Conservation (phyloP, 306 rosid species). For the Cucurbita argyrosperma region DNA sequence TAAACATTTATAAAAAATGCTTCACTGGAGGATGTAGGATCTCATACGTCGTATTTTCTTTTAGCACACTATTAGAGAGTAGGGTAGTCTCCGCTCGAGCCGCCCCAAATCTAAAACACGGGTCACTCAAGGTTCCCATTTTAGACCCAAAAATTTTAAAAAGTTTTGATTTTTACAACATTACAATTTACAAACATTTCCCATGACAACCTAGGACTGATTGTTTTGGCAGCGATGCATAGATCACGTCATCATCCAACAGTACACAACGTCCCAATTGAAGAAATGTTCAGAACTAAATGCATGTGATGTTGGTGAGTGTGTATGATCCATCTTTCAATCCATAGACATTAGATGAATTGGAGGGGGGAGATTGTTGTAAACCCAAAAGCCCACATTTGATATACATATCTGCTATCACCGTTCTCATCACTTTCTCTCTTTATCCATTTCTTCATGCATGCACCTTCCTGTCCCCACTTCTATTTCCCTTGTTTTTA, state of each 20-base stretch:
- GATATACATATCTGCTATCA: not conserved
- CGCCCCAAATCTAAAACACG: not conserved
- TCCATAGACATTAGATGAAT: not conserved
- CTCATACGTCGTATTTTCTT: not conserved
- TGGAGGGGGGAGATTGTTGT: not conserved
- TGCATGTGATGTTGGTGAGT: not conserved
- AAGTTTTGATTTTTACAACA: not conserved
- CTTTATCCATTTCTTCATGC: conserved; percentile 4
- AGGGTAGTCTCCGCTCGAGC: not conserved
- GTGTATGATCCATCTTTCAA: not conserved
- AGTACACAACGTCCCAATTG: not conserved
- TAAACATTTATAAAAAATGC: too few species aligned
- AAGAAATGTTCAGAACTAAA: not conserved
- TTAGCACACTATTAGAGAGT: not conserved
- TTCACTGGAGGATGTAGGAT: too few species aligned
- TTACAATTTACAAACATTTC: too few species aligned
- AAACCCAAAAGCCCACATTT: not conserved
- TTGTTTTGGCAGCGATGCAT: not conserved
- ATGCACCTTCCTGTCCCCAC: not conserved
- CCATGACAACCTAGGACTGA: not conserved
- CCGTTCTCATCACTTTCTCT: conserved; percentile 3
- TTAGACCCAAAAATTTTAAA: not conserved
- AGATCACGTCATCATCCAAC: not conserved
- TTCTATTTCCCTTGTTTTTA: not conserved
- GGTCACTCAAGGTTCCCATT: not conserved